These are phyloP conservation scores for Plasmodium knowlesi DNA, from an alignment of 169 alveolate genomes.

Conservation along the genomic window DNA sequence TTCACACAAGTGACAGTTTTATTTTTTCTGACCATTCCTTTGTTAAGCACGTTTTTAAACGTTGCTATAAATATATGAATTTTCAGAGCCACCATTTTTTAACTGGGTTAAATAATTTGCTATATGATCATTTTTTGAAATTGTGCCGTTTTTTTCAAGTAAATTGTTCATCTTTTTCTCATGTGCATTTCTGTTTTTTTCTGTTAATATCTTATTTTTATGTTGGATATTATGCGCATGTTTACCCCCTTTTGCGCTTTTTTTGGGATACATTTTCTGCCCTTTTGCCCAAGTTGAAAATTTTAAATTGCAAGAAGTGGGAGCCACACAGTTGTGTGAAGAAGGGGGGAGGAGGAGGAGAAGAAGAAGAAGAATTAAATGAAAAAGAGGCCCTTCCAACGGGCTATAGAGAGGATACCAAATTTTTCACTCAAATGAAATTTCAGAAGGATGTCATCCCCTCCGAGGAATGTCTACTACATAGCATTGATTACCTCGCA, in stretches of 20 bases:
- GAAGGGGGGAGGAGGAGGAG: not conserved
- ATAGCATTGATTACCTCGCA: constrained; percentile 1
- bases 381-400: not conserved
- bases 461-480: not conserved
- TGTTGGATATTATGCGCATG: constrained; percentile 37
- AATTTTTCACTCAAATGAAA: not conserved
- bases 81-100: constrained; percentile 22
- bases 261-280: not conserved
- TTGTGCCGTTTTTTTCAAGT: constrained; percentile 11
- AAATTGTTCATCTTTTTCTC: not conserved
- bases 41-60: constrained; percentile 18
- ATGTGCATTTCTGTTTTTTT: constrained; percentile 38
- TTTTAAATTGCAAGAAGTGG: not conserved
- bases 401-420: not conserved
- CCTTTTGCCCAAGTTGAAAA: not conserved
- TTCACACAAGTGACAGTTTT: constrained; percentile 18
- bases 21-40: constrained; percentile 8
- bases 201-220: constrained; percentile 64
- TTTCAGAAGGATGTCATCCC: not conserved
- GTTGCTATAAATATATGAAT: constrained; percentile 24
- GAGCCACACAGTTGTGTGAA: not conserved
- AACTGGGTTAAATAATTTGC: constrained; percentile 33
- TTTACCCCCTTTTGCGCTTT: not conserved
- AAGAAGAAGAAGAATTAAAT: too few species aligned
- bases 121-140: constrained; percentile 50